Base-by-base conservation (phyloP, 2,329 filamentous ascomycete genomes). In the Nectriaceae sp. region DNA sequence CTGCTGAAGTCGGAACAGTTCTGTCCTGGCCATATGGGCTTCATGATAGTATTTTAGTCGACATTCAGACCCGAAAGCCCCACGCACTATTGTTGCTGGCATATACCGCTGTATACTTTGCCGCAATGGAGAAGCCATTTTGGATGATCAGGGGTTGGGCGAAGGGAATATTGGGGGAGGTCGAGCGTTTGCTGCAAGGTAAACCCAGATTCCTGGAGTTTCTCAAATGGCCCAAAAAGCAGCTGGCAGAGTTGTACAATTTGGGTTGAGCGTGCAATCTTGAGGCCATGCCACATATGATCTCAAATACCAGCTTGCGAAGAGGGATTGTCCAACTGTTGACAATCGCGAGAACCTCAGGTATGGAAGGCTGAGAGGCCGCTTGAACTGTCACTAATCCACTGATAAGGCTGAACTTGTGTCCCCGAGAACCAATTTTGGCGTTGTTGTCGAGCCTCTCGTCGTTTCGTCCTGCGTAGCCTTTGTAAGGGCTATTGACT, bases 121-220 rank as follows among this genome's bases (percentile, higher is more conserved):
- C 61, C 19, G 42, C 50, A 4, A 20, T 64, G 3, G 64, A 66
- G 33, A 60, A 45, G 24, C 45, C 36, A 13, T 65, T 56, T 42
- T 67, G 65, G 65, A 64, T 47, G 37, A 5, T 54, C 3, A 55
- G 49, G 43, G 61, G 64, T 2, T 66, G 63, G 65, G 50, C 58
- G 15, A 49, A 36, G 16, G 53, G 56, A 20, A 5, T 60, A 1
- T 44, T 67, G 11, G 39, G 19, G 11, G 42, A 56, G 3, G 53
- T 60, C 37, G 64, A 66, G 19, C 42, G 36, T 10, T 36, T 41
- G 4, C 39, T 63, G 16, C 22, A 18, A 4, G 54, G 52, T 6
- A 49, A 54, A 5, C 45, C 57, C 10, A 53, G 51, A 11, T 60
- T 58, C 39, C 31, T 58, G 16, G 42, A 53, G 6, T 44, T 62